A percentile compares a stretch with the other conserved stretches of the same genome.
Conservation (phyloP, 169 alveolate species). For the Babesia ovis region DNA sequence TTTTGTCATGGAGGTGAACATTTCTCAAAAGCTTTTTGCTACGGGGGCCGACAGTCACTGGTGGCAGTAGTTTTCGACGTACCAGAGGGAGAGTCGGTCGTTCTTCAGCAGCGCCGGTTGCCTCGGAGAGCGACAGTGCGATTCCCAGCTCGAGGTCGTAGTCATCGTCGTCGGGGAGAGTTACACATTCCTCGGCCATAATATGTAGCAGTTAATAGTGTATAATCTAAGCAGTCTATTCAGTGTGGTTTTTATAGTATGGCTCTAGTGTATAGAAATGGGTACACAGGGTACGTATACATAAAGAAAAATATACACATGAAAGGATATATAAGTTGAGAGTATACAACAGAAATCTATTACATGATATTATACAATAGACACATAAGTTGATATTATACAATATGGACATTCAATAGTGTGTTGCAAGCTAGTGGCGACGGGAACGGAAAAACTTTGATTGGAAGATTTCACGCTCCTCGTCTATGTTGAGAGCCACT, state of each 20-base stretch:
- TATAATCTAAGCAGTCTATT: too few relatives aligned
- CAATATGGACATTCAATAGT: too few relatives aligned
- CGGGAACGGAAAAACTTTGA: conserved; percentile 24
- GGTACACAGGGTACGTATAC: too few relatives aligned
- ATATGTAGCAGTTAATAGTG: too few relatives aligned
- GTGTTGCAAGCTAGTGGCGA: too few relatives aligned
- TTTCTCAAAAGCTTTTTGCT: conserved; percentile 36
- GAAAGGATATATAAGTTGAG: too few relatives aligned
- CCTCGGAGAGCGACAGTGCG: conserved; percentile 29
- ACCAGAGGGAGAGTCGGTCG: background rate
- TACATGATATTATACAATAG: background rate
- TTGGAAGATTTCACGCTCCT: conserved; percentile 37
- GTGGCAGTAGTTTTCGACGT: conserved; percentile 25
- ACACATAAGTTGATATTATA: background rate
- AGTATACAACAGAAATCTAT: too few relatives aligned
- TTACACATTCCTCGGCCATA: background rate
- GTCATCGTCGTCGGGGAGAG: too few relatives aligned
- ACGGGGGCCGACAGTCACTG: conserved; percentile 8
- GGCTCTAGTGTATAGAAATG: too few relatives aligned
- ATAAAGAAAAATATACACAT: too few relatives aligned
- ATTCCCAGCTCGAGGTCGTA: conserved; percentile 43
- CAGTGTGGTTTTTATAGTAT: too few relatives aligned
- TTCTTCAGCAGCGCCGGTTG: background rate
- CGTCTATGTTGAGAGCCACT: conserved; percentile 42
- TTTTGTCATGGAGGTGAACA: conserved; percentile 5